Percentiles rank a stretch among this genome's conserved stretches.
Evolutionary conservation across 2,329 filamentous ascomycete genomes (phyloP).

Genomic region (Sarocladium brachiariae): DNA sequence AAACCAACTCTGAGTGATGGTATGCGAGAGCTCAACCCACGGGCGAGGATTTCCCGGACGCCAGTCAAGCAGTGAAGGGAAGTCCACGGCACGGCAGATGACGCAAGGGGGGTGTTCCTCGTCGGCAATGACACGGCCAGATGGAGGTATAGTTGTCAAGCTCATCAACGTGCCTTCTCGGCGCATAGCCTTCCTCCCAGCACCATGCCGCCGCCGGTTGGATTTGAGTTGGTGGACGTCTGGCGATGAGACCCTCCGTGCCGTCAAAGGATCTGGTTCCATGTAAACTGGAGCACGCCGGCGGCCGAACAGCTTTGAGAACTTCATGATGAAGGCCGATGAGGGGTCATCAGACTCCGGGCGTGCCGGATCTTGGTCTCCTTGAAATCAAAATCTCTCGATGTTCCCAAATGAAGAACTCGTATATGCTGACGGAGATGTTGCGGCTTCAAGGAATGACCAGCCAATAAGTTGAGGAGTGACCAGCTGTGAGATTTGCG

Average conservation of each 20-base stretch:
- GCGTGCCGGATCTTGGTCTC: constrained; percentile 5
- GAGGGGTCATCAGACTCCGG: background rate
- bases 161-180: constrained; percentile 3
- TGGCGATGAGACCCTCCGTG: constrained; percentile 20
- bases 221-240: constrained; percentile 29
- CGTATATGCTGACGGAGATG: background rate
- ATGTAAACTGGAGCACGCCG: constrained; percentile 3
- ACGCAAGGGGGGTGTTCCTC: constrained; percentile 17
- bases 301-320: constrained; percentile 27
- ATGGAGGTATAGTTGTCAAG: constrained; percentile 1
- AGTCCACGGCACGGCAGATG: constrained; percentile 28
- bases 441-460: too few relatives aligned
- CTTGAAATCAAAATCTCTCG: constrained; percentile 9
- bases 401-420: background rate
- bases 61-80: constrained; percentile 29
- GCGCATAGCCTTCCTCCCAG: constrained; percentile 1
- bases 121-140: constrained; percentile 3
- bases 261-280: constrained; percentile 8
- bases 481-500: background rate
- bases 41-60: constrained; percentile 26
- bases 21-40: constrained; percentile 29
- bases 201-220: constrained; percentile 14
- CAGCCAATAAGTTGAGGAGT: too few relatives aligned
- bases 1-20: constrained; percentile 6
- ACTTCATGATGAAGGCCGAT: constrained; percentile 17